Base-by-base conservation (phyloP, 352 stramenopile species). In the Phytopythium montanum region DNA sequence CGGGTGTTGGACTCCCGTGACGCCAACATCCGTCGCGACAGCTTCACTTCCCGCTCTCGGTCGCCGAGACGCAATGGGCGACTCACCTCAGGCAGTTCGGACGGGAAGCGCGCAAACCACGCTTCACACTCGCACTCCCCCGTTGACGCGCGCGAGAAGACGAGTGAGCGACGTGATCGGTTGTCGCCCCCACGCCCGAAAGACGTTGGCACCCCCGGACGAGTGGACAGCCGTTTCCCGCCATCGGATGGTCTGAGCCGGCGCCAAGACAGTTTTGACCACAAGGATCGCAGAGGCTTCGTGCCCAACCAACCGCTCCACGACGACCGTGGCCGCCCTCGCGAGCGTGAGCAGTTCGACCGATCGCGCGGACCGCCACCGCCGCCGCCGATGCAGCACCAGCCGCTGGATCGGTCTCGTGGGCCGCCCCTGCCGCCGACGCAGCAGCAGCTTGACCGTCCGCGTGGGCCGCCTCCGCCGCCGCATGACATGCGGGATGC, bases 111-210 rank as follows among this genome's bases (percentile, higher is more conserved):
- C 28, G 56, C 53, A 5, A 21, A 44, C 46, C 61, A 48, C 51
- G 69, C 36, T 19, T 75, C 67, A 7, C 70, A 59, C 38, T 84
- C 72, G 5, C 67, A 56, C 36, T 84, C 72, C 5, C 72, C 72
- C 55, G 39, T 69, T 9, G 56, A 33, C 0, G 39, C 62, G 19
- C 55, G 38, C 46, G 69, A 69, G 26, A 68, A 68, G 49, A 46
- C 60, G 31, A 42, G 36, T 6, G 61, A 45, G 34, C 29, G 66
- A 13, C 38, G 45, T 65, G 67, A 62, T 7, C 70, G 66, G 39
- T 53, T 60, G 4, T 64, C 62, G 1, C 48, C 56, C 49, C n/a
- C 70, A 56, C 59, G 64, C 61, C 45, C 23, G 8, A 26, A 28
- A 3, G 45, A 36, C 16, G 33, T 36, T 13, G 45, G 25, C 45